A percentile compares a stretch with the other conserved stretches of the same genome.
phyloP scores from a whole-genome alignment of 2,329 filamentous ascomycete species.

The Sporothrix humicola region DNA sequence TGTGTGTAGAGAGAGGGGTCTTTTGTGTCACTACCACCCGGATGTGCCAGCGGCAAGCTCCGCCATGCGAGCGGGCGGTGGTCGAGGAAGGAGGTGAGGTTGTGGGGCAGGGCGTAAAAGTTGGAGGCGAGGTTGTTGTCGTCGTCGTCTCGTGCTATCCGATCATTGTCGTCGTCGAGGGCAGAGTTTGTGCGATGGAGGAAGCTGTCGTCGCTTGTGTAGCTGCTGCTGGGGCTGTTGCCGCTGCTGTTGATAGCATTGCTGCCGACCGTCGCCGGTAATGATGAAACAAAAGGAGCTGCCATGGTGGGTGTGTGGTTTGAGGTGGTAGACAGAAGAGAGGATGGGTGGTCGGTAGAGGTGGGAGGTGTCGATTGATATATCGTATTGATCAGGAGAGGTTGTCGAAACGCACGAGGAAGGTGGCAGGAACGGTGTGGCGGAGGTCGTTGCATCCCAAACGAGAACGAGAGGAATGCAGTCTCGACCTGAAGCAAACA shows the following conservation, averaged over 20 bases:
- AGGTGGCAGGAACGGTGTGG: background rate
- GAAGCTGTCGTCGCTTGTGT: constrained; percentile 12
- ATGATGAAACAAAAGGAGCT: background rate
- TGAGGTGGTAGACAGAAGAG: background rate
- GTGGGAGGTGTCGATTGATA: background rate
- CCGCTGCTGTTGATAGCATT: background rate
- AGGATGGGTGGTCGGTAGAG: background rate
- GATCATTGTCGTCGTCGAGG: background rate
- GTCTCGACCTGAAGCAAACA: too few relatives aligned
- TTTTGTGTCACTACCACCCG: background rate
- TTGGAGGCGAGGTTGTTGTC: background rate
- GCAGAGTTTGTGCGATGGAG: background rate
- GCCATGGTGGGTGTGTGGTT: background rate
- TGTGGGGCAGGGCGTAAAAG: constrained; percentile 12
- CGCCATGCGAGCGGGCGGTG: constrained; percentile 34
- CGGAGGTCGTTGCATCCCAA: background rate
- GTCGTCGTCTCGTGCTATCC: background rate
- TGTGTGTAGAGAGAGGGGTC: background rate
- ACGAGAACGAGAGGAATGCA: too few relatives aligned
- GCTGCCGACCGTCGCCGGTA: background rate
- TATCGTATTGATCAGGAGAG: constrained; percentile 4
- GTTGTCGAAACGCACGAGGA: background rate
- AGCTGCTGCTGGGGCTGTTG: constrained; percentile 14
- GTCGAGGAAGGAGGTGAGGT: constrained; percentile 33
- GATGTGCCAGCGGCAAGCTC: background rate